Base-by-base conservation (phyloP, 2,329 filamentous ascomycete species). In the Arthroderma sp. region DNA sequence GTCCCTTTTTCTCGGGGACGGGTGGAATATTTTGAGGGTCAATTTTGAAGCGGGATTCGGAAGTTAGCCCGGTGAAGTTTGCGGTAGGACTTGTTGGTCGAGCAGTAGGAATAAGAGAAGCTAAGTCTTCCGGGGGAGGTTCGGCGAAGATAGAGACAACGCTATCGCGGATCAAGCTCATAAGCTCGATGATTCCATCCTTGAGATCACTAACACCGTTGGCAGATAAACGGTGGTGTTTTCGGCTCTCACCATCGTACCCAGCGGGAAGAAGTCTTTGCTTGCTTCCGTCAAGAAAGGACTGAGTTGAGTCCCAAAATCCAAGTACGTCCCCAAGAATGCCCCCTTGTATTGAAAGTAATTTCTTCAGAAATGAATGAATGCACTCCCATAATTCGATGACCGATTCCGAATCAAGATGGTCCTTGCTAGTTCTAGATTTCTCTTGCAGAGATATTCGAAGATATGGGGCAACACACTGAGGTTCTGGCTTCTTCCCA, bases 361-460 rank as follows among this genome's bases (percentile, higher is more conserved):
- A 77, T 43, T 80, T 82, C 8, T 76, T 84, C 60, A 97, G 70
- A 61, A 89, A 93, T 0, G 80, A 76, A 59, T 88, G 76, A 61
- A 95, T 84, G 68, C 91, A 88, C 66, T 96, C 91, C 93, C 93
- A 98, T 60, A 97, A 80, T 63, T 95, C 90, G 61, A 95, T 80
- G 13, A 96, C 80, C 51, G 91, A 85, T 2, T 85, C 74, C 0
- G 85, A 83, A 69, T 98, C 93, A n/a, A 90, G 79, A 9, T 84
- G 81, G 23, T 79, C 76, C 8, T 76, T 74, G 62, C 79, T 81
- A 57, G 81, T 81, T 56, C 83, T 80, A 4, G 83, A 75, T 1
- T 79, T 76, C 65, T 87, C 87, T 5, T 84, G 83, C 15, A 82
- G 81, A 1, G 93, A 80, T 1, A 85, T 81, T 35, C 87, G 83